Percentiles rank a stretch among this genome's conserved stretches.
Conservation (phyloP, 108 stramenopile species). For the Conticribra guillardii region DNA sequence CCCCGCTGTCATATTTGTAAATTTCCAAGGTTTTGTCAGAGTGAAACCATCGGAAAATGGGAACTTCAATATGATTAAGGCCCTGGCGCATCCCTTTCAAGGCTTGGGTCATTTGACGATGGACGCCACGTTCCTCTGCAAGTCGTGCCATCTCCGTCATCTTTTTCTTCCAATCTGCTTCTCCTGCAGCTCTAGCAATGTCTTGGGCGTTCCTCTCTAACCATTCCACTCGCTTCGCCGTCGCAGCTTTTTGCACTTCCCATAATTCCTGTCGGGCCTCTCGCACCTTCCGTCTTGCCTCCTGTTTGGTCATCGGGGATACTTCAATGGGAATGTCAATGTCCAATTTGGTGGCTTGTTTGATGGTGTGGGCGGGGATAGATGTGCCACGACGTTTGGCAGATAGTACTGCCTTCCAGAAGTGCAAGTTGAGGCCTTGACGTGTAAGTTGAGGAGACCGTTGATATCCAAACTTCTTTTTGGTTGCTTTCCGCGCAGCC, state of each 20-base stretch:
- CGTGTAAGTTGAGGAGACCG: too few species aligned
- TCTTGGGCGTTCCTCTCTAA: constrained; percentile 7
- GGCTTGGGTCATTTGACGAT: neutral
- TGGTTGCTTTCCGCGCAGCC: too few species aligned
- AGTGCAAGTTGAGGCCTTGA: too few species aligned
- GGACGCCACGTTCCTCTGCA: neutral
- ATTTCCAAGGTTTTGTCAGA: neutral
- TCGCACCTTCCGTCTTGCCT: neutral
- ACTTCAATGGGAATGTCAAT: too few species aligned
- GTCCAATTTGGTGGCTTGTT: too few species aligned
- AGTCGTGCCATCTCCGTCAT: constrained; percentile 4
- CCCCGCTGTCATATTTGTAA: neutral
- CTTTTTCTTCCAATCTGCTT: constrained; percentile 5
- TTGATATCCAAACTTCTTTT: too few species aligned
- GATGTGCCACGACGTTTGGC: too few species aligned
- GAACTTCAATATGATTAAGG: too few species aligned
- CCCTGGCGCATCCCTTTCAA: neutral
- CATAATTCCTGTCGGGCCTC: neutral
- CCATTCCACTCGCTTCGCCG: neutral
- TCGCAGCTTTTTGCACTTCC: constrained; percentile 6
- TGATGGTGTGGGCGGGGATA: too few species aligned
- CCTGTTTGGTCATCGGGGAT: neutral
- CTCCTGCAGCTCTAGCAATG: constrained; percentile 2
- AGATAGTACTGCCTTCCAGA: too few species aligned
- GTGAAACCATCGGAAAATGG: constrained; percentile 7